Conservation (phyloP, 768 basidiomycete species). For the Pulveroboletus sp. region DNA sequence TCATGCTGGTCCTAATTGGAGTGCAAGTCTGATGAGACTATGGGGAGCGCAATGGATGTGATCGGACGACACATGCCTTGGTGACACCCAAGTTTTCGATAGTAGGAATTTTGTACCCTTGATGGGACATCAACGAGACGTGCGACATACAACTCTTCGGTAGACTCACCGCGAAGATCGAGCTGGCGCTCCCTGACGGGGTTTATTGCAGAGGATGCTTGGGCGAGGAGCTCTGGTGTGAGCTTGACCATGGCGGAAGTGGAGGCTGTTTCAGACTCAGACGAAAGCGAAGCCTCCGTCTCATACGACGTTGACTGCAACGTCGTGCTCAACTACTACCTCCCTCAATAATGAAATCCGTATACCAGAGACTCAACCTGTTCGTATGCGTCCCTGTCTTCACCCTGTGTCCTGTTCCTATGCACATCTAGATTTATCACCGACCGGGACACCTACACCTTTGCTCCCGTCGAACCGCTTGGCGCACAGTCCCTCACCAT, state of each 20-base stretch:
- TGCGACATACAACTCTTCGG: conserved; percentile 8
- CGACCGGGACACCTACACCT: conserved; percentile 71
- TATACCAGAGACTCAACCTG: conserved; percentile 74
- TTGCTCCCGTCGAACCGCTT: conserved; percentile 59
- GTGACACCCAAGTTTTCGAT: conserved; percentile 97
- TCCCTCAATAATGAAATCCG: conserved; percentile 59
- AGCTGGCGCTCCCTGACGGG: conserved; percentile 86
- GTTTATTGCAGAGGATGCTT: conserved; percentile 72
- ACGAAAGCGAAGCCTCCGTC: conserved; percentile 19
- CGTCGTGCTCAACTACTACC: conserved; percentile 10
- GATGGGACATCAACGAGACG: conserved; percentile 17
- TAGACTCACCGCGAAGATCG: conserved; percentile 73
- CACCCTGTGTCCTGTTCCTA: background rate
- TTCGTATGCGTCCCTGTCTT: conserved; percentile 32
- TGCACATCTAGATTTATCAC: conserved; percentile 51
- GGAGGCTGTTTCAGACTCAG: conserved; percentile 34
- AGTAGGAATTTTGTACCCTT: conserved; percentile 90
- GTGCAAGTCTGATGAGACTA: conserved; percentile 14
- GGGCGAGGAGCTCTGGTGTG: conserved; percentile 88
- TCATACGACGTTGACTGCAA: background rate
- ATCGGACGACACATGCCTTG: conserved; percentile 47
- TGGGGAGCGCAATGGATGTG: conserved; percentile 7
- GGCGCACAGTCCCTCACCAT: conserved; percentile 66
- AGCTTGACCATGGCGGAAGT: conserved; percentile 66
- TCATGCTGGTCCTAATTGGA: conserved; percentile 79